Evolutionary conservation across 805 yeast species (phyloP).

Genomic region (Kuraishia molischiana): DNA sequence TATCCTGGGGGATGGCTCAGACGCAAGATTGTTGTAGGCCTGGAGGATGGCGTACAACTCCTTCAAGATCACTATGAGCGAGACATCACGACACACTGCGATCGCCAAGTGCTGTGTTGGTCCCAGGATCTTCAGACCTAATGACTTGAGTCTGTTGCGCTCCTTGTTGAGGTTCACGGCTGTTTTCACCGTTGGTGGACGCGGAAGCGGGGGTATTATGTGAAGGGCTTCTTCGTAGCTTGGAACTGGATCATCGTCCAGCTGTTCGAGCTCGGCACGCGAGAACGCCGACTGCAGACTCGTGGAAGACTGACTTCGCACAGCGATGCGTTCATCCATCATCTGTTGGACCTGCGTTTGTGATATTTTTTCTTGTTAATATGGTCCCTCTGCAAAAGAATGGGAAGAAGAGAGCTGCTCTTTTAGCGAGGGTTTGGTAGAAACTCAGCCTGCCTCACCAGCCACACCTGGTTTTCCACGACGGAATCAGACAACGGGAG

Average conservation of each 20-base stretch:
- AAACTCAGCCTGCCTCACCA: no score
- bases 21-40: not conserved
- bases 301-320: not conserved
- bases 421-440: no score
- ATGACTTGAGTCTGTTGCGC: conserved; percentile 32
- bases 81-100: conserved; percentile 71
- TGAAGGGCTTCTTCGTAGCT: not conserved
- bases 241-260: not conserved
- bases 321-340: no score
- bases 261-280: not conserved
- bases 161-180: conserved; percentile 5
- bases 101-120: conserved; percentile 69
- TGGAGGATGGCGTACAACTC: conserved; percentile 15
- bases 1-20: conserved; percentile 10
- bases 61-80: conserved; percentile 30
- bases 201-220: not conserved
- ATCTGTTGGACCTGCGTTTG: no score
- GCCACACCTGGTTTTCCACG: no score
- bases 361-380: no score
- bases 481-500: no score
- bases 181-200: not conserved
- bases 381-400: no score
- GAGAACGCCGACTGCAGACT: not conserved
- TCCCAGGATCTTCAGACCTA: conserved; percentile 63
- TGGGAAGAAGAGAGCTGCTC: no score